phyloP scores from a whole-genome alignment of 2,329 filamentous ascomycete species.

The Fusarium robinianum region DNA sequence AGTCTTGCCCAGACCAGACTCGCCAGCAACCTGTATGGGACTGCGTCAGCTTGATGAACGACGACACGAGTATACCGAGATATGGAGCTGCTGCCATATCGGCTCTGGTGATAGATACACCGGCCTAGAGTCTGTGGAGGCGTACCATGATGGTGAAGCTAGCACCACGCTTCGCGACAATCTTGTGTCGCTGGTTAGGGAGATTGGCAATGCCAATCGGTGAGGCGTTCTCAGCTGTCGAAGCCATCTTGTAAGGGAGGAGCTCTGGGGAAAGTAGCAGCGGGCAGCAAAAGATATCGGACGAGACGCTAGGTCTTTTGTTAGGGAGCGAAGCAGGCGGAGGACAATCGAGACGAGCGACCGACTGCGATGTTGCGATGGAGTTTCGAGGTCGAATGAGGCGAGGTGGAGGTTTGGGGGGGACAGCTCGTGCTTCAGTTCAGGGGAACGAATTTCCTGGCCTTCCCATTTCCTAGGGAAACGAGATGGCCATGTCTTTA shows the following conservation, averaged over 20 bases:
- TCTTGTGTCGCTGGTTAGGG: slow-evolving; percentile 76
- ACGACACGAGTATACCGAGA: slow-evolving; percentile 1
- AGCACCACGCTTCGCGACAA: slow-evolving; percentile 83
- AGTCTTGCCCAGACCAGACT: slow-evolving; percentile 98
- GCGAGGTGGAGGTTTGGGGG: slow-evolving; percentile 37
- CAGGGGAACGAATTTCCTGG: slow-evolving; percentile 46
- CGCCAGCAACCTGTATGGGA: slow-evolving; percentile 80
- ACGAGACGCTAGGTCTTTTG: slow-evolving; percentile 7
- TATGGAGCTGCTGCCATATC: background rate
- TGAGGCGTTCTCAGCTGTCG: slow-evolving; percentile 63
- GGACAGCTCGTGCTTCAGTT: slow-evolving; percentile 44
- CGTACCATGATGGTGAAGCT: slow-evolving; percentile 99
- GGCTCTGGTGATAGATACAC: background rate
- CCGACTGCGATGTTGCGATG: slow-evolving; percentile 33
- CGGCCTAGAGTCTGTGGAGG: background rate
- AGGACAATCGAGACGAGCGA: slow-evolving; percentile 27
- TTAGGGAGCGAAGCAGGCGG: slow-evolving; percentile 26
- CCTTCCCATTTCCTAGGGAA: slow-evolving; percentile 33
- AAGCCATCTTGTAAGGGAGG: slow-evolving; percentile 54
- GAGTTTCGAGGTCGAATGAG: slow-evolving; percentile 38
- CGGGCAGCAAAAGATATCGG: slow-evolving; percentile 1
- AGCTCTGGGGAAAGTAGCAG: slow-evolving; percentile 10
- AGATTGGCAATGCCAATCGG: slow-evolving; percentile 76
- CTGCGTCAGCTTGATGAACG: slow-evolving; percentile 17
- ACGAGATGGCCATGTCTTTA: slow-evolving; percentile 30